phyloP scores from a whole-genome alignment of 2,329 filamentous ascomycete species.

The Ceratocystis papillata region DNA sequence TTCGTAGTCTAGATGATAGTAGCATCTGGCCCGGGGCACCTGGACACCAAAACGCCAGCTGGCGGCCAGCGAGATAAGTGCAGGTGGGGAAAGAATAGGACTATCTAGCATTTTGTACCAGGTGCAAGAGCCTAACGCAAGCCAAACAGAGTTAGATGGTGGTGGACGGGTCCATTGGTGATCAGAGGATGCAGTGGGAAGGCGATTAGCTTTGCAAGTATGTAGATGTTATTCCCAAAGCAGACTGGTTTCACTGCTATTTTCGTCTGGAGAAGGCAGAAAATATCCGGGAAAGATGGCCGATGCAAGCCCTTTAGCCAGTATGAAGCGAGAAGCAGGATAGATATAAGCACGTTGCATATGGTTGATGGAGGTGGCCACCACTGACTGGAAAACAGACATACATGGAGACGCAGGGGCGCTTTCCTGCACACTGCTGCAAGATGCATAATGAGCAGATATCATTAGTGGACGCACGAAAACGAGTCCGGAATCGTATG shows the following conservation, averaged over 20 bases:
- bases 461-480: background rate
- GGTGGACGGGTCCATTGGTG: slow-evolving; percentile 1
- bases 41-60: slow-evolving; percentile 8
- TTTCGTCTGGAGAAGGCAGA: background rate
- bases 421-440: slow-evolving; percentile 3
- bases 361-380: background rate
- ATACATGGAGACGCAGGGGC: background rate
- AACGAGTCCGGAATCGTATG: background rate
- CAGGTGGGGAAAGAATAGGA: background rate
- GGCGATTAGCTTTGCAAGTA: background rate
- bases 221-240: slow-evolving; percentile 1
- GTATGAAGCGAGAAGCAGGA: background rate
- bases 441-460: background rate
- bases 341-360: background rate
- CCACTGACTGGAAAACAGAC: background rate
- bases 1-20: background rate
- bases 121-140: background rate
- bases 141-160: slow-evolving; percentile 6
- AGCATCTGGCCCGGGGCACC: background rate
- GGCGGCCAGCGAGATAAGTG: background rate
- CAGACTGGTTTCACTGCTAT: slow-evolving; percentile 2
- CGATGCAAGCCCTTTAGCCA: background rate
- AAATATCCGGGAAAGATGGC: background rate
- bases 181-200: background rate
- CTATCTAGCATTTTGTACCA: background rate